phyloP scores from a whole-genome alignment of 179 eudicot genomes.

The Nepenthes alata region DNA sequence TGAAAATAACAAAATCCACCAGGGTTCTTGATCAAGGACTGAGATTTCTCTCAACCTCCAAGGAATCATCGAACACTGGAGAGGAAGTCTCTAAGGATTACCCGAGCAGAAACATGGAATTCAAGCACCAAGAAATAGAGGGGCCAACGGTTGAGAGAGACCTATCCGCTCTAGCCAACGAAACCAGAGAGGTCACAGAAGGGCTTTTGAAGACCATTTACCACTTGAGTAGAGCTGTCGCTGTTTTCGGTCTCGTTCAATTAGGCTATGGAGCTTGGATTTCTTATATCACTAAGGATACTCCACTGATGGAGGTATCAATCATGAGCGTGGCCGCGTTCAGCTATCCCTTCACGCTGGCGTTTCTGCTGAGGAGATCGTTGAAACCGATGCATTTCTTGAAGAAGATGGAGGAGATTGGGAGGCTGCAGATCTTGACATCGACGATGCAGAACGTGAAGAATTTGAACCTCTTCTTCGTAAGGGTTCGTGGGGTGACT shows the following conservation, averaged over 20 bases:
- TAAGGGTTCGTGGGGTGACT: constrained; percentile 8
- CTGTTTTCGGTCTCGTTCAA: constrained; percentile 44
- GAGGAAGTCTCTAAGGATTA: constrained; percentile 13
- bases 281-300: constrained; percentile 20
- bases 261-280: constrained; percentile 55
- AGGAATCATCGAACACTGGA: constrained; percentile 7
- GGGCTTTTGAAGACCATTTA: constrained; percentile 47
- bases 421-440: constrained; percentile 15
- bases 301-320: constrained; percentile 20
- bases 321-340: constrained; percentile 44
- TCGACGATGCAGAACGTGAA: constrained; percentile 24
- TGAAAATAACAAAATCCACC: constrained; percentile 2
- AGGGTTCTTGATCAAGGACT: neutral
- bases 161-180: constrained; percentile 51
- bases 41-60: constrained; percentile 23
- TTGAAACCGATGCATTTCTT: constrained; percentile 64
- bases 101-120: constrained; percentile 23
- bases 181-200: constrained; percentile 51
- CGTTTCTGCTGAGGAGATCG: constrained; percentile 49
- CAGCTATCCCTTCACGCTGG: constrained; percentile 61
- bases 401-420: constrained; percentile 64
- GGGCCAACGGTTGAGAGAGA: constrained; percentile 85
- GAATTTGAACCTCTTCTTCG: constrained; percentile 17
- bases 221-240: constrained; percentile 38
- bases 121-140: constrained; percentile 80